A percentile compares a stretch with the other conserved stretches of the same genome.
These are phyloP conservation scores for Neckera pumila DNA, from an alignment of 225 moss, liverwort and hornwort species.

Conservation along the genomic window DNA sequence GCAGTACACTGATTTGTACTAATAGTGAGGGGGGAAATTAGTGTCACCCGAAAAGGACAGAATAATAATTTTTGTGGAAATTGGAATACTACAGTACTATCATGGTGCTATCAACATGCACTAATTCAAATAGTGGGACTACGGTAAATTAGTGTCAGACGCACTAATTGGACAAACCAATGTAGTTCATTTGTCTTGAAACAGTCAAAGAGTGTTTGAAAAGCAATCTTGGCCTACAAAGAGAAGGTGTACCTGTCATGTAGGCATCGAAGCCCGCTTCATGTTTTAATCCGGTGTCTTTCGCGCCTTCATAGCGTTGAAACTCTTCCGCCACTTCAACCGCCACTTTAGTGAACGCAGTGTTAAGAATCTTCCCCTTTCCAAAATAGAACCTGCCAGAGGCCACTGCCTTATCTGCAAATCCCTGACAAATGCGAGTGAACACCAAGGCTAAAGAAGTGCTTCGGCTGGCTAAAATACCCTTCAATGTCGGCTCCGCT, in stretches of 20 bases:
- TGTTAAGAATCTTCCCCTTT: constrained; percentile 50
- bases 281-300: constrained; percentile 43
- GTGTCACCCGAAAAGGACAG: not conserved
- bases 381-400: constrained; percentile 64
- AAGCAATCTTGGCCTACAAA: not conserved
- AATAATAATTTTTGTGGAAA: not conserved
- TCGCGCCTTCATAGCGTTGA: constrained; percentile 34
- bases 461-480: constrained; percentile 47
- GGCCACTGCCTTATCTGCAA: constrained; percentile 59
- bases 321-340: constrained; percentile 74
- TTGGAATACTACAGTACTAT: not conserved
- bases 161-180: not conserved
- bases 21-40: not conserved
- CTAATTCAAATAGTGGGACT: not conserved
- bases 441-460: constrained; percentile 82
- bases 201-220: not conserved
- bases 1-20: not conserved
- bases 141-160: not conserved
- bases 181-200: not conserved
- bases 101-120: not conserved
- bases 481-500: constrained; percentile 61
- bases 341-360: constrained; percentile 56
- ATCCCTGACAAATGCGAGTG: constrained; percentile 71
- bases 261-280: constrained; percentile 53
- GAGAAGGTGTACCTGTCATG: constrained; percentile 26